Base-by-base conservation (phyloP, 345 rosid genomes). In the Gossypium stocksii region DNA sequence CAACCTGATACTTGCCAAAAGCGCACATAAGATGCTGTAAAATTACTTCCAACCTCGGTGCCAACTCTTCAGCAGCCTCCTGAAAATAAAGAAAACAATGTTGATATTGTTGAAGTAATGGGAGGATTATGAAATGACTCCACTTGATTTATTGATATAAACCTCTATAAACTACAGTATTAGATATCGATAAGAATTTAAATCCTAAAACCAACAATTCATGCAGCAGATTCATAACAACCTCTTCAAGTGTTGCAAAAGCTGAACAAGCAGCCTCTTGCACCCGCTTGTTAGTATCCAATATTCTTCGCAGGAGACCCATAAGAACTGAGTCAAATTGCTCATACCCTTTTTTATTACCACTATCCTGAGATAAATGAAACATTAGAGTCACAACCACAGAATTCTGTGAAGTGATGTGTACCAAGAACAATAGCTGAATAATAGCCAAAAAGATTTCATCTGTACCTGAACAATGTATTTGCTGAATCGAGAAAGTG, bases 241-340 rank as follows among this genome's bases (percentile, higher is more conserved):
- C 99, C 99, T 96, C 99, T 82, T 89, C 98, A 77, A 96, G 83
- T 27, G 97, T 96, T 25, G 98, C 98, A 84, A 96, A 91, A 72
- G 99, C 98, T 51, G 99, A 96, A 85, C 99, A 96, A 62, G 99
- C 99, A 76, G 98, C 99, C 85, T 93, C 98, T 81, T 96, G 99
- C 59, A 96, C 99, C 74, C 97, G 85, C 90, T 96, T 96, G 82
- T 96, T 96, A 14, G 86, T 79, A 82, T 96, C 99, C 83, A 96
- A 83, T 78, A 96, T 87, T 82, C 97, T 87, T 54, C 77, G 86
- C 44, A 96, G 80, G 76, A 96, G 89, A 71, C 97, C 97, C 88
- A 79, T 86, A 56, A 96, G 97, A 52, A 89, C 92, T 75, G 84
- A 83, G 80, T 92, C 93, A 74, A 91, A 96, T 79, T 90, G 97